A percentile compares a stretch with the other conserved stretches of the same genome.
Conservation (phyloP, 805 yeast genomes). For the Zygotorulaspora florentina region DNA sequence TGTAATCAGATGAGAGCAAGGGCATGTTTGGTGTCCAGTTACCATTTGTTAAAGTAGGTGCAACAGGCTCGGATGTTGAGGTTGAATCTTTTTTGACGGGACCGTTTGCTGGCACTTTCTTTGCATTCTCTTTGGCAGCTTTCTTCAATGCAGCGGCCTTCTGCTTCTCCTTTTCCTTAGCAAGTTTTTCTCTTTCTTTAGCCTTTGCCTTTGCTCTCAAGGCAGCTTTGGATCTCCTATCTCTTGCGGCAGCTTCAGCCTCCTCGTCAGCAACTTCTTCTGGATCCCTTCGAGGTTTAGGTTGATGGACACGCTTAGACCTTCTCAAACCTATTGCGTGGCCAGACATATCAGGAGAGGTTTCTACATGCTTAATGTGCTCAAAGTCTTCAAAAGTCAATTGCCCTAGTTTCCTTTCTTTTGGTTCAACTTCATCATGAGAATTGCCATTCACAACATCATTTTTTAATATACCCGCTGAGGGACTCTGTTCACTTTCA, state of each 20-base stretch:
- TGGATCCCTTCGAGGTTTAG: conserved; percentile 18
- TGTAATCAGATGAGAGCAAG: conserved; percentile 20
- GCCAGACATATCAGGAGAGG: conserved; percentile 12
- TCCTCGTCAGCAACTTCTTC: conserved; percentile 17
- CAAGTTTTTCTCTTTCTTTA: conserved; percentile 12
- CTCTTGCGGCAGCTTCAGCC: conserved; percentile 12
- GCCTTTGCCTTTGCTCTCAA: conserved; percentile 13
- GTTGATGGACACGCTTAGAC: conserved; percentile 24
- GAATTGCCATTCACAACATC: conserved; percentile 4
- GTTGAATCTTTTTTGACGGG: not conserved
- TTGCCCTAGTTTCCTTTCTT: conserved; percentile 22
- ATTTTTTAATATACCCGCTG: conserved; percentile 13
- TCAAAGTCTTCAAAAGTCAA: conserved; percentile 31
- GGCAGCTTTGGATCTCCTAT: conserved; percentile 10
- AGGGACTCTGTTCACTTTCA: conserved; percentile 3
- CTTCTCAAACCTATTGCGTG: conserved; percentile 20
- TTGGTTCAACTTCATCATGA: conserved; percentile 1
- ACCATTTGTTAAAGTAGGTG: conserved; percentile 19
- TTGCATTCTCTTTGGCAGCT: conserved; percentile 5
- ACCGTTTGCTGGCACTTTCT: conserved; percentile 4
- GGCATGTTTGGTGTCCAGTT: conserved; percentile 33
- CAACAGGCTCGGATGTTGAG: conserved; percentile 15
- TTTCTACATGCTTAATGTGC: conserved; percentile 20
- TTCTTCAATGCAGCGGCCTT: conserved; percentile 1
- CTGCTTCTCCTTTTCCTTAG: conserved; percentile 11